Percentiles rank a stretch among this genome's conserved stretches.
These are phyloP conservation scores for Botrytis paeoniae DNA, from an alignment of 2,329 filamentous ascomycete species.

Conservation along the genomic window DNA sequence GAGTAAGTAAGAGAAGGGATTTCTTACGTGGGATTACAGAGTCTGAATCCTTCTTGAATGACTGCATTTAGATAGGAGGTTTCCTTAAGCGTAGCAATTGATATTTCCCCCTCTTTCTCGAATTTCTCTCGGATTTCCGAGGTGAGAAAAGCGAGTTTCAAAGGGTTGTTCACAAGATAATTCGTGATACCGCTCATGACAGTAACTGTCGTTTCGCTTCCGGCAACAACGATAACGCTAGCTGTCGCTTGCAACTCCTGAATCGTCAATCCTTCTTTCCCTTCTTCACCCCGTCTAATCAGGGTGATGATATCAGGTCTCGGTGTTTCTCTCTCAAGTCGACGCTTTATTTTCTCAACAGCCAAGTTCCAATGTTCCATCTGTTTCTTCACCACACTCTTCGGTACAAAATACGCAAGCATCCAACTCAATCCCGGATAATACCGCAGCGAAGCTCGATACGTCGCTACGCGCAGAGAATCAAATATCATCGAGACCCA, in stretches of 20 bases:
- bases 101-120: neutral
- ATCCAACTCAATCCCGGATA: neutral
- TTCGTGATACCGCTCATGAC: neutral
- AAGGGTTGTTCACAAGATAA: neutral
- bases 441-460: neutral
- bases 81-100: neutral
- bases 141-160: neutral
- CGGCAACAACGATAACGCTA: neutral
- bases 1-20: fast-evolving
- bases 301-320: neutral
- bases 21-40: conserved; percentile 33
- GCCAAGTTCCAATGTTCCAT: neutral
- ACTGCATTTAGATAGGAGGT: conserved; percentile 43
- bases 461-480: neutral
- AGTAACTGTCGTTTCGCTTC: conserved; percentile 3
- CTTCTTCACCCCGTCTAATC: neutral
- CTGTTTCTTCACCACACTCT: neutral
- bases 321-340: neutral
- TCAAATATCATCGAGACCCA: neutral
- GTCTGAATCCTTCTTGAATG: conserved; percentile 44
- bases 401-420: neutral
- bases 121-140: neutral
- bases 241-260: conserved; percentile 3
- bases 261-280: neutral
- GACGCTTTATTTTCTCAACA: neutral